Conservation (phyloP, 108 stramenopile genomes). For the Aurantiochytrium sp. region DNA sequence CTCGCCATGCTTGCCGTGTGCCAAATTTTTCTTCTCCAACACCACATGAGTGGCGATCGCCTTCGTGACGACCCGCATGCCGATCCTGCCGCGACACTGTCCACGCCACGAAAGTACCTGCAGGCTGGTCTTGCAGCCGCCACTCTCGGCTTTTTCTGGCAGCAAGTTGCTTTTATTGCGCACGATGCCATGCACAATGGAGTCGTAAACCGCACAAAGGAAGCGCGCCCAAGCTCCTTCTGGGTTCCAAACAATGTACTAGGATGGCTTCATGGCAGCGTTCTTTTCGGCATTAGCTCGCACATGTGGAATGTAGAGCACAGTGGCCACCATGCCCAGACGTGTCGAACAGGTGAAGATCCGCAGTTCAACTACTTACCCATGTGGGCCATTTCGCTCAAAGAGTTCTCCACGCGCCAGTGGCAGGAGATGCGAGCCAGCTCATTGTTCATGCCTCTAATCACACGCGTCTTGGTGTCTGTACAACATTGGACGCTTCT, state of each 20-base stretch:
- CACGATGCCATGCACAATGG: slow-evolving; percentile 23
- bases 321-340: slow-evolving; percentile 17
- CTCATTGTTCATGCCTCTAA: background rate
- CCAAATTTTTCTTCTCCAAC: background rate
- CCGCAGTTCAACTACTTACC: slow-evolving; percentile 23
- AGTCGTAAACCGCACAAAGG: background rate
- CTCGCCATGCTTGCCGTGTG: background rate
- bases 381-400: background rate
- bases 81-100: background rate
- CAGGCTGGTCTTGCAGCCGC: background rate
- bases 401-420: background rate
- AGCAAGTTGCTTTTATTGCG: slow-evolving; percentile 21
- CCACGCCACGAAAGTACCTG: background rate
- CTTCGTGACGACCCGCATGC: background rate
- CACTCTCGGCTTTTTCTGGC: background rate
- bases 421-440: background rate
- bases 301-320: slow-evolving; percentile 23
- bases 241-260: background rate
- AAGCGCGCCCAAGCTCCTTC: background rate
- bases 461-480: background rate
- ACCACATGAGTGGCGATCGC: background rate
- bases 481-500: slow-evolving; percentile 13
- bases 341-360: background rate
- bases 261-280: slow-evolving; percentile 2
- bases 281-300: slow-evolving; percentile 1